Conservation (phyloP, 106 monocot species). For the Apostasia shenzhenica region DNA sequence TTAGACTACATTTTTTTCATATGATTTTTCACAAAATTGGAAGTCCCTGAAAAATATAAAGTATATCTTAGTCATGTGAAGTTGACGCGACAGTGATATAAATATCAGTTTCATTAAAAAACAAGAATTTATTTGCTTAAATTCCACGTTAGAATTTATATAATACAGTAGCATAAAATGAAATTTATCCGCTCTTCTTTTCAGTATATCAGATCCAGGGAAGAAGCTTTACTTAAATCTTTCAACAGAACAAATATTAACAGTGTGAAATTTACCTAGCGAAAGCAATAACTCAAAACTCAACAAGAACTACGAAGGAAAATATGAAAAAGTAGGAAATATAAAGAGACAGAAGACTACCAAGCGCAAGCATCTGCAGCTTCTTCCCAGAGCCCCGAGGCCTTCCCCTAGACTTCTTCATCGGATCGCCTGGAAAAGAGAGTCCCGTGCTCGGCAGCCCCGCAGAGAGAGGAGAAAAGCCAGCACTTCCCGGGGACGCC, state of each 20-base stretch:
- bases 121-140: too few relatives aligned
- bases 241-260: background rate
- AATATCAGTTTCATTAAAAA: too few relatives aligned
- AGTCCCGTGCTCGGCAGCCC: conserved; percentile 3
- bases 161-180: too few relatives aligned
- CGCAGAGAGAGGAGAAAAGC: conserved; percentile 16
- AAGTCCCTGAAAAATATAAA: too few relatives aligned
- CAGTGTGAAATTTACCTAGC: background rate
- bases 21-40: too few relatives aligned
- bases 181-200: background rate
- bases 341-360: conserved; percentile 20
- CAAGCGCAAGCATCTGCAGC: conserved; percentile 63
- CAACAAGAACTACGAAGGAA: background rate
- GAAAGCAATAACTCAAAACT: background rate
- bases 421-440: conserved; percentile 12
- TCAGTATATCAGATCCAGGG: background rate
- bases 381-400: conserved; percentile 72
- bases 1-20: too few relatives aligned
- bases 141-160: too few relatives aligned
- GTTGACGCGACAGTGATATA: too few relatives aligned
- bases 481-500: background rate
- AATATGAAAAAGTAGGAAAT: background rate
- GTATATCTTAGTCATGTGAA: too few relatives aligned
- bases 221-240: background rate
- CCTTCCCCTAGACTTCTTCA: conserved; percentile 56